Conservation (phyloP, 1,139 yeast species). For the Nakaseomyces kungkrabaensis region DNA sequence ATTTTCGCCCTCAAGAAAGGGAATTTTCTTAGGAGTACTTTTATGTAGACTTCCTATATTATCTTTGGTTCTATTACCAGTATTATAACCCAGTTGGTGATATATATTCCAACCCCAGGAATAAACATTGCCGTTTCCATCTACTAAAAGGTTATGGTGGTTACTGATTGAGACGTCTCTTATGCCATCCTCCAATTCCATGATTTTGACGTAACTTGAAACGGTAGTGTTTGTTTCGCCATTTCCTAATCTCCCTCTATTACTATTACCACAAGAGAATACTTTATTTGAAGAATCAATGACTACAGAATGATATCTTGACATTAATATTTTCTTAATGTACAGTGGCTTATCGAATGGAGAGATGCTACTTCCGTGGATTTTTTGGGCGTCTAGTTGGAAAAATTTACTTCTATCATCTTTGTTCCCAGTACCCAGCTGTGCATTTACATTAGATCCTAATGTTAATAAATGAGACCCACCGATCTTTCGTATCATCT, state of each 20-base stretch:
- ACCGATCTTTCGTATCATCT: conserved; percentile 9
- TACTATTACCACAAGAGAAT: conserved; percentile 56
- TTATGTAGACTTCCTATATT: conserved; percentile 14
- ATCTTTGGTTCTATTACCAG: conserved; percentile 30
- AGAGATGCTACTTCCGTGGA: conserved; percentile 20
- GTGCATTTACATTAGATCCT: conserved; percentile 59
- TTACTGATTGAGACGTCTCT: conserved; percentile 44
- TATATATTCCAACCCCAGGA: conserved; percentile 72
- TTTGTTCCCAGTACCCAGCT: conserved; percentile 60
- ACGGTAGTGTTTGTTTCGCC: conserved; percentile 34
- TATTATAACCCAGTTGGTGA: conserved; percentile 55
- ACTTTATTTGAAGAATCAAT: conserved; percentile 46
- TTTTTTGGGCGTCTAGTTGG: conserved; percentile 27
- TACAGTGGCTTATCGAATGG: conserved; percentile 6
- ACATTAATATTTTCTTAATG: conserved; percentile 36
- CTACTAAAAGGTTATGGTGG: conserved; percentile 56
- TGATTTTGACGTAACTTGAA: conserved; percentile 32
- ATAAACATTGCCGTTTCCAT: conserved; percentile 43
- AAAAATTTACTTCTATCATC: conserved; percentile 39
- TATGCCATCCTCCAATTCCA: conserved; percentile 27
- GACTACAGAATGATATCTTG: conserved; percentile 59
- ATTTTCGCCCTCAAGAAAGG: conserved; percentile 36
- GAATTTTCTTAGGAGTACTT: conserved; percentile 41
- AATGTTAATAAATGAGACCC: conserved; percentile 33
- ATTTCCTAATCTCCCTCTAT: conserved; percentile 65